Conservation (phyloP, 2,329 filamentous ascomycete species). For the Ophiostoma pallidulum region DNA sequence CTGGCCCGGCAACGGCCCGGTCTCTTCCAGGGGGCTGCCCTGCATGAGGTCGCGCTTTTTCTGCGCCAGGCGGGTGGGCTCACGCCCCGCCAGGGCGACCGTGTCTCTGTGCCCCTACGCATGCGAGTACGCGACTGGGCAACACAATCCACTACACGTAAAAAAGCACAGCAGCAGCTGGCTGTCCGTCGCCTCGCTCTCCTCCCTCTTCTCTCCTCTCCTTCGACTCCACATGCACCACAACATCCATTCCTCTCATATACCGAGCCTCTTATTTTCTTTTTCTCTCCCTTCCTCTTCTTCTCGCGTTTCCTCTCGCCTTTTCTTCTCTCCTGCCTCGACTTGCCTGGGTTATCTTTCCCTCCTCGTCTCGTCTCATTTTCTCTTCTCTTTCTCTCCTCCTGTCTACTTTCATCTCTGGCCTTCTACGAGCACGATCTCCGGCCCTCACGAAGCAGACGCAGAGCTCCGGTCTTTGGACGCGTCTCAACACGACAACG, state of each 20-base stretch:
- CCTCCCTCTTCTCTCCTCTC: background rate
- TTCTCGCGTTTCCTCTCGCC: no score
- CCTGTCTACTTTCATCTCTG: background rate
- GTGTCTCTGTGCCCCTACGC: slow-evolving; percentile 3
- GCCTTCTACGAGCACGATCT: no score
- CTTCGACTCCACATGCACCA: slow-evolving; percentile 19
- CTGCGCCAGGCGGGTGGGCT: background rate
- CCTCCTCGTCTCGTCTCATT: slow-evolving; percentile 1
- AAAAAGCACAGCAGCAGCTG: background rate
- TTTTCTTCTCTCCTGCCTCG: background rate
- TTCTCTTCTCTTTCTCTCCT: background rate
- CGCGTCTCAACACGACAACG: no score
- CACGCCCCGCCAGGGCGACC: background rate
- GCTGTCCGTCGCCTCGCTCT: background rate
- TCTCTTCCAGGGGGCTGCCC: background rate
- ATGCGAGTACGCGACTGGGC: background rate
- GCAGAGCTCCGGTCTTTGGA: no score
- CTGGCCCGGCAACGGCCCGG: slow-evolving; percentile 4
- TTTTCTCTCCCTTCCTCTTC: slow-evolving; percentile 7
- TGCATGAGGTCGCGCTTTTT: slow-evolving; percentile 4
- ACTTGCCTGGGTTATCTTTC: background rate
- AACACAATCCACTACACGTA: background rate
- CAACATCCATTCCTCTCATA: slow-evolving; percentile 20
- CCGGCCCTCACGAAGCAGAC: no score
- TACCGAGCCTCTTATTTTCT: slow-evolving; percentile 9